Percentiles rank a stretch among this genome's conserved stretches.
These are phyloP conservation scores for Colletotrichum horii DNA, from an alignment of 2,329 filamentous ascomycete genomes.

Conservation along the genomic window DNA sequence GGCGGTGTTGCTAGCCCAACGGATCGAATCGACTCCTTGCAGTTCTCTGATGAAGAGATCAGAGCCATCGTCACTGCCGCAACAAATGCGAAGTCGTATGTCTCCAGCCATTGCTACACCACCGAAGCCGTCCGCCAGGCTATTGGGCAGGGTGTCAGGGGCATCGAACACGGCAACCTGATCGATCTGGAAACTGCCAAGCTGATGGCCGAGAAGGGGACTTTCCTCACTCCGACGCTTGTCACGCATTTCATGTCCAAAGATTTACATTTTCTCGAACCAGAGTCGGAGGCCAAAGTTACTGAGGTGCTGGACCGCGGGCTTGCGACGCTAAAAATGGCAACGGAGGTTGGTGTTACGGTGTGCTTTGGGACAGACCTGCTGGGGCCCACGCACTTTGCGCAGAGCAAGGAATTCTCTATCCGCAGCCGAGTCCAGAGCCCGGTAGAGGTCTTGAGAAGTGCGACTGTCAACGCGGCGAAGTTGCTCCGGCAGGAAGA, in stretches of 20 bases:
- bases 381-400: background rate
- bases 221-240: background rate
- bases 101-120: slow-evolving; percentile 52
- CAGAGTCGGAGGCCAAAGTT: background rate
- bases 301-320: background rate
- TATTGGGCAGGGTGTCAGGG: background rate
- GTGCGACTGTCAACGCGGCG: background rate
- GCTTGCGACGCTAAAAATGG: background rate
- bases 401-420: background rate
- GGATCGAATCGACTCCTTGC: slow-evolving; percentile 55
- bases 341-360: background rate
- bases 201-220: background rate
- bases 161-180: background rate
- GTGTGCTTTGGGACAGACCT: background rate
- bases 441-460: background rate
- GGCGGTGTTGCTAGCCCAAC: slow-evolving; percentile 63
- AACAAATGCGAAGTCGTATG: slow-evolving; percentile 52
- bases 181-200: background rate
- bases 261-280: background rate
- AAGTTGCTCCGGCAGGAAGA: background rate
- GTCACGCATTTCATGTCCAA: background rate
- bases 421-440: background rate
- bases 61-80: slow-evolving; percentile 57
- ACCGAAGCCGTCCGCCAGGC: background rate
- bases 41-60: slow-evolving; percentile 63